Evolutionary conservation across 2,329 filamentous ascomycete species (phyloP), one percentile per base, ranked within the genome.

Genomic region (Coniella vitis): DNA sequence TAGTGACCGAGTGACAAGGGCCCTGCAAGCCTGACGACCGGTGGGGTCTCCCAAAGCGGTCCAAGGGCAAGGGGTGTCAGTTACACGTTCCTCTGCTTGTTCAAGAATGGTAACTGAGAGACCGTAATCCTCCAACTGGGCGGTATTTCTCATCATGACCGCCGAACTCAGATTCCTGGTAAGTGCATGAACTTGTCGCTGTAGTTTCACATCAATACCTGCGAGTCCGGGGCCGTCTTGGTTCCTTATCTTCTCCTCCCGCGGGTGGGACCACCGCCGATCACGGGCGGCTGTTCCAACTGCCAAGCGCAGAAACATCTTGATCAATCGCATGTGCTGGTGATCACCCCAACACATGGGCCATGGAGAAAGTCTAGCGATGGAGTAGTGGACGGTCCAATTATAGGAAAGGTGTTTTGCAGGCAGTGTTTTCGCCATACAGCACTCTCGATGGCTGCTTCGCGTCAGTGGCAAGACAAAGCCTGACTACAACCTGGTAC

Each of bases 141-240:
- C 41, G 44, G 34, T 45, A 39, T 43, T 52, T 46, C 25, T 29
- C 60, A 69, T 52, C 55, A 79, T 79, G 76, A 78, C 75, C 57
- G 74, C 75, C 49, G 74, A 78, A 61, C 73, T 79, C 58, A 75
- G 73, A 25, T 78, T 79, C 56, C 68, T 80, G 61, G 76, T 79
- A 67, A 69, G 73, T 69, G 40, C 10, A 19, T 16, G 3, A 17
- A 35, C 38, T 29, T 5, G 38, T 8, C n/a, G 25, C 25, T 29
- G 5, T 29, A 29, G 25, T 29, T 10, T 29, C 25, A 10, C 10
- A 10, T 10, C 25, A 29, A 10, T 29, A 5, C 10, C 5, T 17
- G 21, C n/a, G 22, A n/a, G 3, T 3, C n/a, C 12, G 38, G 1
- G 12, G 22, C 1, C 4, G 17, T 29, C 7, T 29, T 16, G 12